phyloP scores from a whole-genome alignment of 1,284 basidiomycete species.

The Inonotus hispidus region DNA sequence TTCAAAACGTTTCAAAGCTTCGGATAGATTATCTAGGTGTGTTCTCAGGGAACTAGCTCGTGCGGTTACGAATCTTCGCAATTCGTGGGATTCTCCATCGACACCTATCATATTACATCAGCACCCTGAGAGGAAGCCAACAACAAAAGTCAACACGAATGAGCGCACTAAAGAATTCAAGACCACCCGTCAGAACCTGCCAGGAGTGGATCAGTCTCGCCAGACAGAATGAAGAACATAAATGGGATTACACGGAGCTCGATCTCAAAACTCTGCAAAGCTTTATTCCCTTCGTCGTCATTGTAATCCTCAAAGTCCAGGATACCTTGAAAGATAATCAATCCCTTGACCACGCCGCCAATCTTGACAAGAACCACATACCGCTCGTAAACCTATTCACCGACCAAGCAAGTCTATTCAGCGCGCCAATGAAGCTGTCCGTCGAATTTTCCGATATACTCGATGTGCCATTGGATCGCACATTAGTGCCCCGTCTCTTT shows the following conservation, averaged over 20 bases:
- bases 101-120: not conserved
- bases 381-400: constrained; percentile 9
- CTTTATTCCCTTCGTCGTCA: constrained; percentile 11
- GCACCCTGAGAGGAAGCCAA: not conserved
- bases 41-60: constrained; percentile 8
- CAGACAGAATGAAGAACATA: too few species aligned
- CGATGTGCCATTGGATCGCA: not conserved
- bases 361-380: not conserved
- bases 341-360: not conserved
- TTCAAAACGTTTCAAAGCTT: constrained; percentile 11
- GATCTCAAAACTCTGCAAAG: constrained; percentile 8
- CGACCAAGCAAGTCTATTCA: constrained; percentile 6
- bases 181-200: constrained; percentile 11
- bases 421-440: not conserved
- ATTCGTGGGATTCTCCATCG: constrained; percentile 12
- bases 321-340: not conserved
- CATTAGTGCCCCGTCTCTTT: constrained; percentile 3
- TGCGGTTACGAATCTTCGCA: constrained; percentile 14
- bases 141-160: not conserved
- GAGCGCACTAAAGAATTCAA: constrained; percentile 13
- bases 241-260: constrained; percentile 7
- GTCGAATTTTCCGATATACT: constrained; percentile 1
- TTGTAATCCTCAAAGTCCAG: constrained; percentile 17
- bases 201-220: not conserved
- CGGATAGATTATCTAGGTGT: constrained; percentile 4